Conservation (phyloP, 306 rosid species). For the Lathyrus sativus region DNA sequence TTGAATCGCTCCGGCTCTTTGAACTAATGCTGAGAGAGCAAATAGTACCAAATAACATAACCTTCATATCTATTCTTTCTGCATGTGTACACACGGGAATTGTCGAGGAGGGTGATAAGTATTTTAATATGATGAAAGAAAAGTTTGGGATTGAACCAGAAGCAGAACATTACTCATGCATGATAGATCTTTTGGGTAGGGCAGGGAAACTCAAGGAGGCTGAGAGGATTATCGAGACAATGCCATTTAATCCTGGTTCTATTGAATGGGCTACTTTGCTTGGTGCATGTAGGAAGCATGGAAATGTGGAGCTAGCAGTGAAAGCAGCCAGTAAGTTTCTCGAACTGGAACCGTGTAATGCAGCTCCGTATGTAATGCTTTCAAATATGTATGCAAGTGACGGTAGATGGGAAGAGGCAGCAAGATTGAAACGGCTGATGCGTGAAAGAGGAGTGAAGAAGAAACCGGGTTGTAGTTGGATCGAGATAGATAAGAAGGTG, state of each 20-base stretch:
- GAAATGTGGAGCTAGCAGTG: slow-evolving; percentile 74
- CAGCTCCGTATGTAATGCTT: too few relatives aligned
- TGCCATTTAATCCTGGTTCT: slow-evolving; percentile 71
- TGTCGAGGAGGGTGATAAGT: too few relatives aligned
- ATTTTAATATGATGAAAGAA: slow-evolving; percentile 76
- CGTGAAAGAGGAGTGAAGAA: too few relatives aligned
- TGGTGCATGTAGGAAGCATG: slow-evolving; percentile 81
- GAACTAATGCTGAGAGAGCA: slow-evolving; percentile 60
- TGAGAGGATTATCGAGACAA: slow-evolving; percentile 69
- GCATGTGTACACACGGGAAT: slow-evolving; percentile 89
- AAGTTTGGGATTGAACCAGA: too few relatives aligned
- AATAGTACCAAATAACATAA: slow-evolving; percentile 62
- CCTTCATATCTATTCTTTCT: slow-evolving; percentile 71
- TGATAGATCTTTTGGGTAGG: slow-evolving; percentile 84
- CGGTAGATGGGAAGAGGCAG: too few relatives aligned
- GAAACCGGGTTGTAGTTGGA: too few relatives aligned
- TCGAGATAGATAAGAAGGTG: too few relatives aligned
- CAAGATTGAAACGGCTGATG: too few relatives aligned
- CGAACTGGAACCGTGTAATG: slow-evolving; percentile 65
- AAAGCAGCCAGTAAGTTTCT: slow-evolving; percentile 67
- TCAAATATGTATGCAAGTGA: too few relatives aligned
- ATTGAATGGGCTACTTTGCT: slow-evolving; percentile 81
- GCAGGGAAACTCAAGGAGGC: slow-evolving; percentile 72
- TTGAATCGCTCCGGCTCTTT: slow-evolving; percentile 62
- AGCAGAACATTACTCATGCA: slow-evolving; percentile 75